These are phyloP conservation scores for Penicillium herquei DNA, from an alignment of 495 filamentous ascomycete genomes.

Conservation along the genomic window DNA sequence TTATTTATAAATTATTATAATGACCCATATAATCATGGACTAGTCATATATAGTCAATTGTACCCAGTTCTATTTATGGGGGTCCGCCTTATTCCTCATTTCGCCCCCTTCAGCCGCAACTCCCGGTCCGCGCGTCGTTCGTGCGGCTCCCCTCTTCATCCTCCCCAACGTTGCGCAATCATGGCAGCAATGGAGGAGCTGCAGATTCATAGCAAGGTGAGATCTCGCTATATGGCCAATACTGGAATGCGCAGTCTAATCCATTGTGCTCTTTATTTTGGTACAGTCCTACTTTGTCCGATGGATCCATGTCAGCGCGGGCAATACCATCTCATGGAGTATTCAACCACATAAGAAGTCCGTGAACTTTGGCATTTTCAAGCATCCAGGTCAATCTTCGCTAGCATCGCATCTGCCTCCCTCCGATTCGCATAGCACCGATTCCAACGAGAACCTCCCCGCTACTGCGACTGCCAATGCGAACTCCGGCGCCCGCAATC, in stretches of 20 bases:
- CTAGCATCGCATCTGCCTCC: slow-evolving; percentile 44
- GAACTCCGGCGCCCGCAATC: slow-evolving; percentile 33
- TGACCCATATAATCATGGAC: too few relatives aligned
- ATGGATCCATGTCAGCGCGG: slow-evolving; percentile 87
- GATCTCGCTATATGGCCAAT: slow-evolving; percentile 9
- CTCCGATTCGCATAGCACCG: slow-evolving; percentile 43
- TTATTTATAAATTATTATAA: too few relatives aligned
- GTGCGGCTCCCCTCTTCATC: slow-evolving; percentile 6
- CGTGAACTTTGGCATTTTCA: slow-evolving; percentile 96
- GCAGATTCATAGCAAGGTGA: slow-evolving; percentile 95
- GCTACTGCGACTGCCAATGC: slow-evolving; percentile 26
- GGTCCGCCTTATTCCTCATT: slow-evolving; percentile 7
- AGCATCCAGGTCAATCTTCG: slow-evolving; percentile 75
- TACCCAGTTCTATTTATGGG: neutral
- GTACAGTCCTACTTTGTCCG: slow-evolving; percentile 91
- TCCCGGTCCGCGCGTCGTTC: slow-evolving; percentile 15
- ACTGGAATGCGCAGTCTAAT: neutral
- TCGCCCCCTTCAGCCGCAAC: slow-evolving; percentile 26
- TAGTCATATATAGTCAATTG: too few relatives aligned
- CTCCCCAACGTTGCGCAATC: slow-evolving; percentile 21
- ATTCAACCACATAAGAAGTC: slow-evolving; percentile 97
- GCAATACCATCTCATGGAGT: slow-evolving; percentile 95
- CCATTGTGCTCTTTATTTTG: neutral
- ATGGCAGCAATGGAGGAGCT: slow-evolving; percentile 97
- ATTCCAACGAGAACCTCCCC: slow-evolving; percentile 42